Conservation (phyloP, 345 rosid species). For the Gossypium mustelinum region DNA sequence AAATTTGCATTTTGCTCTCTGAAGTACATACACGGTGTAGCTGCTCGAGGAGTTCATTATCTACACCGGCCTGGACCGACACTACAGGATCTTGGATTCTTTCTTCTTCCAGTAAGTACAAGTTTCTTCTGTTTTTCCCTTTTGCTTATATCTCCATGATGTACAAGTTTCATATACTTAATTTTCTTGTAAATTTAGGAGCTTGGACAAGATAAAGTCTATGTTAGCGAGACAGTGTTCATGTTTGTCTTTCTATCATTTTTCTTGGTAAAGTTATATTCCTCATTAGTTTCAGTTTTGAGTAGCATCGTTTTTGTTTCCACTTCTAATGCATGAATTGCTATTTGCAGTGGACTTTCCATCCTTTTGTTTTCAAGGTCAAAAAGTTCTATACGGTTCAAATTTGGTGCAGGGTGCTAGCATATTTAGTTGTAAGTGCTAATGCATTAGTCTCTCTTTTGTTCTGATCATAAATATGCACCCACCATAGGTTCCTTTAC, state of each 20-base stretch:
- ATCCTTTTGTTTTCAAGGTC: slow-evolving; percentile 92
- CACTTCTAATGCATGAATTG: slow-evolving; percentile 6
- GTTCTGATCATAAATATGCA: slow-evolving; percentile 5
- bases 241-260: slow-evolving; percentile 62
- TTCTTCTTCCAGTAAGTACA: slow-evolving; percentile 72
- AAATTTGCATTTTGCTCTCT: slow-evolving; percentile 8
- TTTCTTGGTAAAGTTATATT: slow-evolving; percentile 55
- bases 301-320: not conserved
- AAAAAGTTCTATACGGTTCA: slow-evolving; percentile 94
- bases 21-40: slow-evolving; percentile 85
- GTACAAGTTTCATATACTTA: slow-evolving; percentile 3
- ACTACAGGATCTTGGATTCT: slow-evolving; percentile 86
- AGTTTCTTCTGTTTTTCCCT: not conserved
- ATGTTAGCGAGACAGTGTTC: slow-evolving; percentile 86
- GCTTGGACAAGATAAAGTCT: slow-evolving; percentile 89
- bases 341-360: slow-evolving; percentile 89
- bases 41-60: slow-evolving; percentile 95
- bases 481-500: not conserved
- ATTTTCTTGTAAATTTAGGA: slow-evolving; percentile 48
- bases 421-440: slow-evolving; percentile 88
- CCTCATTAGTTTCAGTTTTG: not conserved
- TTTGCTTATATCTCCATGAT: not conserved
- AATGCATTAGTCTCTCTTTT: not conserved
- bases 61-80: slow-evolving; percentile 80
- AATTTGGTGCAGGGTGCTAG: slow-evolving; percentile 96